These are phyloP conservation scores for Metrosideros polymorpha DNA, from an alignment of 441 rosid species.

Conservation along the genomic window DNA sequence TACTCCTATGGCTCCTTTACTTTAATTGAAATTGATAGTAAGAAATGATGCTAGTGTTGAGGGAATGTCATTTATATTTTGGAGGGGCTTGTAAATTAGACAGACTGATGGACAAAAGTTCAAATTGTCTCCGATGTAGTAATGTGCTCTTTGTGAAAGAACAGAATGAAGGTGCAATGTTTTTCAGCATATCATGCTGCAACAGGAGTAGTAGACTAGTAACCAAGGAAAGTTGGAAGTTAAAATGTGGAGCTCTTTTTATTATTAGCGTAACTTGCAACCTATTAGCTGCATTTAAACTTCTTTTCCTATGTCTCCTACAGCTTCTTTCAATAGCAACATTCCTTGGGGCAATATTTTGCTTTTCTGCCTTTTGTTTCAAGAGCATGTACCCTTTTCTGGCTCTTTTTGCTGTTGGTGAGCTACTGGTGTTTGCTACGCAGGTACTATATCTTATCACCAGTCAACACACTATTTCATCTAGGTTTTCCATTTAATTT, in stretches of 20 bases:
- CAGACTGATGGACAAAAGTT: neutral
- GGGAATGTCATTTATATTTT: neutral
- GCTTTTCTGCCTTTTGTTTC: slow-evolving; percentile 78
- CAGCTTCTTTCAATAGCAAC: slow-evolving; percentile 82
- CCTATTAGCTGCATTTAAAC: neutral
- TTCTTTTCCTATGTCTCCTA: slow-evolving; percentile 5
- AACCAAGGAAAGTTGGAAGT: neutral
- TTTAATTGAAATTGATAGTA: neutral
- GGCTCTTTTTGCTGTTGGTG: slow-evolving; percentile 77
- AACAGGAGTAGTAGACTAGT: neutral
- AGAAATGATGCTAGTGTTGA: neutral
- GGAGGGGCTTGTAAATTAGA: neutral
- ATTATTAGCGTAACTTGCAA: neutral
- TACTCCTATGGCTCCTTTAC: neutral
- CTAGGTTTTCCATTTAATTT: neutral
- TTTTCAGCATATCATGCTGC: neutral
- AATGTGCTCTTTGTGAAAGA: neutral
- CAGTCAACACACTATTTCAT: neutral
- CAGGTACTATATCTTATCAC: slow-evolving; percentile 39
- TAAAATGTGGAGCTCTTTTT: neutral
- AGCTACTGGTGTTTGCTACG: slow-evolving; percentile 79
- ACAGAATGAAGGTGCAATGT: neutral
- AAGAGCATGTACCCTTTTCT: slow-evolving; percentile 85
- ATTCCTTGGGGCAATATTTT: slow-evolving; percentile 64
- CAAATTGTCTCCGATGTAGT: neutral